Percentiles rank a stretch among this genome's conserved stretches.
phyloP scores from a whole-genome alignment of 345 rosid species.

The Rhodamnia argentea region DNA sequence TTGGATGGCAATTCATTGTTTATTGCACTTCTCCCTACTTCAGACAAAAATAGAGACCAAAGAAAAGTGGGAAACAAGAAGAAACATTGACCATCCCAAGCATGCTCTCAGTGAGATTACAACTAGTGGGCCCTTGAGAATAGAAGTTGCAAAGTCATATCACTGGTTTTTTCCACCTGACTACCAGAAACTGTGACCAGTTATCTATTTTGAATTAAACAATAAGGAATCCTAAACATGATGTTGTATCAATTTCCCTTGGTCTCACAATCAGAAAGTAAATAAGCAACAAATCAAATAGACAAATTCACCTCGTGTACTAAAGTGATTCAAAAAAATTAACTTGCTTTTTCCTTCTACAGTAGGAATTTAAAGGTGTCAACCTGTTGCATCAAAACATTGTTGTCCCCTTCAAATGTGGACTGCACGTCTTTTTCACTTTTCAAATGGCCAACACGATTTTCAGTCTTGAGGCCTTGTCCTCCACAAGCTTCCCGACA shows the following conservation, averaged over 20 bases:
- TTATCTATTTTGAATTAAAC: background rate
- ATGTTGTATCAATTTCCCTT: background rate
- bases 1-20: background rate
- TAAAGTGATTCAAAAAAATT: background rate
- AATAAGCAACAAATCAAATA: background rate
- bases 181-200: background rate
- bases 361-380: background rate
- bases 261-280: background rate
- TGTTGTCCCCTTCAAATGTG: conserved; percentile 95
- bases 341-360: background rate
- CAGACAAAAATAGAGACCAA: background rate
- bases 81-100: background rate
- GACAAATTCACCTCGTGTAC: background rate
- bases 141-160: background rate
- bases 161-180: background rate
- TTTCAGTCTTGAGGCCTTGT: conserved; percentile 90
- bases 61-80: background rate
- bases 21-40: background rate
- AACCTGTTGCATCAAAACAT: conserved; percentile 95
- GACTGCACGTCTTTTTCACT: conserved; percentile 85
- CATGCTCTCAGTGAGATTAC: background rate
- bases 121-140: background rate
- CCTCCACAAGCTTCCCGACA: conserved; percentile 99
- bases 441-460: conserved; percentile 74
- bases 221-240: background rate